Evolutionary conservation across 768 basidiomycete species (phyloP).

Genomic region (Termitomyces eurrhizus): DNA sequence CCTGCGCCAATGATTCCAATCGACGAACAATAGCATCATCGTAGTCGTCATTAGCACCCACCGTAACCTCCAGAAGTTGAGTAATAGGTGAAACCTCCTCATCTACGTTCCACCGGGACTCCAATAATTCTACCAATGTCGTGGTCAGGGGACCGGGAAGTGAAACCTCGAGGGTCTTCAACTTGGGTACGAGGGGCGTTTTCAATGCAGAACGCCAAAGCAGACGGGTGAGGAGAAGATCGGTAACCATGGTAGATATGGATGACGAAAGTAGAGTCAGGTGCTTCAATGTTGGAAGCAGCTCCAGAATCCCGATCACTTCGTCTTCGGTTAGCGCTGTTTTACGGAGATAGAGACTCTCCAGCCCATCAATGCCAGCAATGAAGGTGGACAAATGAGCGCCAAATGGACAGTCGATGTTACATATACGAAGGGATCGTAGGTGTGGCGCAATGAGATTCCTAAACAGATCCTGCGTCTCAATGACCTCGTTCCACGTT

Average conservation of each 20-base stretch:
- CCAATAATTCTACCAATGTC: constrained; percentile 32
- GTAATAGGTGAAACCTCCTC: constrained; percentile 5
- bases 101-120: constrained; percentile 23
- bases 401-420: constrained; percentile 30
- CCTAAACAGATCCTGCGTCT: constrained; percentile 31
- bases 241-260: constrained; percentile 26
- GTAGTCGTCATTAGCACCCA: constrained; percentile 13
- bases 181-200: constrained; percentile 26
- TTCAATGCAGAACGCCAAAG: constrained; percentile 26
- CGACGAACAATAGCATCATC: constrained; percentile 14
- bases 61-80: constrained; percentile 13
- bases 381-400: constrained; percentile 31
- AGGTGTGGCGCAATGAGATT: constrained; percentile 32
- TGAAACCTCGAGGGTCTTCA: constrained; percentile 34
- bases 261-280: constrained; percentile 31
- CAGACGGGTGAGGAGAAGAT: constrained; percentile 30
- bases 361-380: constrained; percentile 26
- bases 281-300: constrained; percentile 28
- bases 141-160: constrained; percentile 29
- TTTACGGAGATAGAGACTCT: constrained; percentile 34
- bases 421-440: constrained; percentile 35
- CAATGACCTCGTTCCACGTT: constrained; percentile 30
- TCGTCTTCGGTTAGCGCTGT: constrained; percentile 31
- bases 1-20: constrained; percentile 16
- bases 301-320: constrained; percentile 29